Evolutionary conservation across 306 rosid species (phyloP).

Genomic region (Fragaria ananassa): DNA sequence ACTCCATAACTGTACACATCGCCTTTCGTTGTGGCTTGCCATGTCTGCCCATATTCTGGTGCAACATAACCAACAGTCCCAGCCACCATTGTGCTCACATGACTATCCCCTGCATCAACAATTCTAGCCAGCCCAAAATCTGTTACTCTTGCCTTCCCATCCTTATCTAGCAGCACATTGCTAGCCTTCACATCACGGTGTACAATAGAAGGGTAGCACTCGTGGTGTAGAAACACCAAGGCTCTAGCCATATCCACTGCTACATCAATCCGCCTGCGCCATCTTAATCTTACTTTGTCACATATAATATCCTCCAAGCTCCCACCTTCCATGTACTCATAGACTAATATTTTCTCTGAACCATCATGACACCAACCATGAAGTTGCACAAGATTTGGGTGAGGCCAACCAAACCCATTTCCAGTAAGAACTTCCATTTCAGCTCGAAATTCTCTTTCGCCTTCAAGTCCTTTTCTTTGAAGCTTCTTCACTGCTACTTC

Average conservation of each 20-base stretch:
- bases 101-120: slow-evolving; percentile 80
- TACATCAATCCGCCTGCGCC: slow-evolving; percentile 59
- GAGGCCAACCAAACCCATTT: slow-evolving; percentile 82
- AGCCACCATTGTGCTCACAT: slow-evolving; percentile 91
- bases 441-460: slow-evolving; percentile 83
- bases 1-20: slow-evolving; percentile 94
- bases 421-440: slow-evolving; percentile 91
- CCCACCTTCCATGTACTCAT: slow-evolving; percentile 89
- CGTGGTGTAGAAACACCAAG: slow-evolving; percentile 78
- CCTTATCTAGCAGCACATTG: slow-evolving; percentile 74
- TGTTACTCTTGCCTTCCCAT: slow-evolving; percentile 77
- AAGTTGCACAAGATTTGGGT: slow-evolving; percentile 92
- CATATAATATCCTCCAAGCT: slow-evolving; percentile 74
- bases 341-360: slow-evolving; percentile 62
- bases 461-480: slow-evolving; percentile 74
- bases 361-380: slow-evolving; percentile 82
- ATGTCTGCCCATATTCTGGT: slow-evolving; percentile 91
- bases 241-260: slow-evolving; percentile 84
- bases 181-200: slow-evolving; percentile 95
- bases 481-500: slow-evolving; percentile 90
- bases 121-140: slow-evolving; percentile 89
- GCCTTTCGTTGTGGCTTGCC: slow-evolving; percentile 92
- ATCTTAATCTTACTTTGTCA: slow-evolving; percentile 47
- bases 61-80: slow-evolving; percentile 97
- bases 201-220: slow-evolving; percentile 68